phyloP scores from a whole-genome alignment of 352 stramenopile genomes.

The Thalassiosira livingstoniorum region DNA sequence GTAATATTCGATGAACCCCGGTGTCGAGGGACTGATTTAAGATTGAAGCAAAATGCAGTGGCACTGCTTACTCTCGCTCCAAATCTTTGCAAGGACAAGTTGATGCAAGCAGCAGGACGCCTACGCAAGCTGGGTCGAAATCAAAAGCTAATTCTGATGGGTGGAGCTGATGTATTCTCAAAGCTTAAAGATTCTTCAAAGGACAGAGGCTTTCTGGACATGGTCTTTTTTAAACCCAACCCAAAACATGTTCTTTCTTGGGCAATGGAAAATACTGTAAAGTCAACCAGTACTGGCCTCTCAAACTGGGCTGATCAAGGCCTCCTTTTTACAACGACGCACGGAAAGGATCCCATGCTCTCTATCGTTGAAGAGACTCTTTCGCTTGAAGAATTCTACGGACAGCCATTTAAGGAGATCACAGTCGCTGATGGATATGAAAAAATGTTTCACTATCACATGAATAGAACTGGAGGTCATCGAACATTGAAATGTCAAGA shows the following conservation, averaged over 20 bases:
- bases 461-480: constrained; percentile 43
- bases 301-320: constrained; percentile 88
- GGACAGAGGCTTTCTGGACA: constrained; percentile 1
- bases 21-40: constrained; percentile 90
- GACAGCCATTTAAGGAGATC: constrained; percentile 36
- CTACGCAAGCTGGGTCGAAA: constrained; percentile 87
- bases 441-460: constrained; percentile 40
- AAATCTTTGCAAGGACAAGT: constrained; percentile 90
- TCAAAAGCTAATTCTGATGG: constrained; percentile 86
- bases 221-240: constrained; percentile 26
- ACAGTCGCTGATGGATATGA: constrained; percentile 27
- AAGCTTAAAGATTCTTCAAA: constrained; percentile 67
- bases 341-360: constrained; percentile 46
- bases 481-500: constrained; percentile 23
- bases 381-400: constrained; percentile 66
- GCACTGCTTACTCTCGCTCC: constrained; percentile 89
- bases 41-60: constrained; percentile 83
- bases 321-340: constrained; percentile 30
- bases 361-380: constrained; percentile 58
- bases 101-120: constrained; percentile 92
- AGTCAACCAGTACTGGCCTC: constrained; percentile 81
- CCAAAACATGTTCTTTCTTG: constrained; percentile 87
- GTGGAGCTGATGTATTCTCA: constrained; percentile 84
- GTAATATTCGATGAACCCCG: constrained; percentile 92
- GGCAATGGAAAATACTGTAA: constrained; percentile 89